Percentiles rank a stretch among this genome's conserved stretches.
Conservation (phyloP, 352 stramenopile species). For the Phytophthora boehmeriae region DNA sequence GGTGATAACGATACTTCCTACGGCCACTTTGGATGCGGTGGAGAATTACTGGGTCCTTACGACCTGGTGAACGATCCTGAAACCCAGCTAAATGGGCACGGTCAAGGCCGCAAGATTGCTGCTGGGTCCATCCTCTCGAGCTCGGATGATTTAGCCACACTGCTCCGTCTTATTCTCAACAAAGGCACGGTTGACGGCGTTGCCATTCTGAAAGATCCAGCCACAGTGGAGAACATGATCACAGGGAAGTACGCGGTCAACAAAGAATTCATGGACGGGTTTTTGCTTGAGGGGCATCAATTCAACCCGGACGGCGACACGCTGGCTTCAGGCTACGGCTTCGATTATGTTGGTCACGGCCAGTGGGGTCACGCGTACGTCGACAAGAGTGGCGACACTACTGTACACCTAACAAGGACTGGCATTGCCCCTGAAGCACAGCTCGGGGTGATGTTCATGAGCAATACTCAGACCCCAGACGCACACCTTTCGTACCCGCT, state of each 20-base stretch:
- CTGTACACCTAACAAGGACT: constrained; percentile 58
- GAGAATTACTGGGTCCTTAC: constrained; percentile 50
- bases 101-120: constrained; percentile 36
- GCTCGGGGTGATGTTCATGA: constrained; percentile 65
- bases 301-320: constrained; percentile 53
- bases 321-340: constrained; percentile 63
- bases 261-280: constrained; percentile 40
- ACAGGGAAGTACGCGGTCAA: constrained; percentile 56
- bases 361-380: constrained; percentile 71
- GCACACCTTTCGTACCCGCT: constrained; percentile 47
- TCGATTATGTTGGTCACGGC: constrained; percentile 59
- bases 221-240: constrained; percentile 57
- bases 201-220: constrained; percentile 46
- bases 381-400: constrained; percentile 72
- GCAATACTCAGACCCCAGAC: constrained; percentile 54
- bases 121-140: constrained; percentile 56
- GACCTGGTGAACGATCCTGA: constrained; percentile 37
- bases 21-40: constrained; percentile 59
- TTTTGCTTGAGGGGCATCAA: constrained; percentile 51
- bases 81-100: constrained; percentile 36
- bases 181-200: constrained; percentile 64
- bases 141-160: constrained; percentile 57
- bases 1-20: constrained; percentile 35
- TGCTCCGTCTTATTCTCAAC: constrained; percentile 64
- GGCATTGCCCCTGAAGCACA: constrained; percentile 50